These are phyloP conservation scores for Calonectria fujianensis DNA, from an alignment of 2,329 filamentous ascomycete species.

Conservation along the genomic window DNA sequence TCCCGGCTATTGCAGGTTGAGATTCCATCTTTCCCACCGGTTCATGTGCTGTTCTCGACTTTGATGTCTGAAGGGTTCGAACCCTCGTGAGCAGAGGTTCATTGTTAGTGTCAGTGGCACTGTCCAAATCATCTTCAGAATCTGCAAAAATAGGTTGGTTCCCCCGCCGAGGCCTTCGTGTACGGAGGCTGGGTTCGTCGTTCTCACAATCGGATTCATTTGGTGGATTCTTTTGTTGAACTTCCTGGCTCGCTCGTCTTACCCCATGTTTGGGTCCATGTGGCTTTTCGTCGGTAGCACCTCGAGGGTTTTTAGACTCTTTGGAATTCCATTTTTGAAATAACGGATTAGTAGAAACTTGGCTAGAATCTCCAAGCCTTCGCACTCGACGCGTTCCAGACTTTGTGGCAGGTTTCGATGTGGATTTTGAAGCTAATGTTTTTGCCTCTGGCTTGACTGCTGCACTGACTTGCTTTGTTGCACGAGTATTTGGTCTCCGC, in stretches of 20 bases:
- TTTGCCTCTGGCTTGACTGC: slow-evolving; percentile 40
- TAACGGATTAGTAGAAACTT: slow-evolving; percentile 55
- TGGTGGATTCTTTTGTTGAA: slow-evolving; percentile 14
- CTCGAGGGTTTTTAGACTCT: slow-evolving; percentile 41
- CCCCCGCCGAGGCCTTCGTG: slow-evolving; percentile 37
- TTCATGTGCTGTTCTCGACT: not conserved
- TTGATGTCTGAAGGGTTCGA: slow-evolving; percentile 45
- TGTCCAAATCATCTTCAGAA: slow-evolving; percentile 46
- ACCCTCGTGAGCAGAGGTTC: slow-evolving; percentile 49
- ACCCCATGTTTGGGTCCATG: slow-evolving; percentile 20
- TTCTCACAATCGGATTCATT: slow-evolving; percentile 37
- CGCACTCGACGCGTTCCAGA: slow-evolving; percentile 57
- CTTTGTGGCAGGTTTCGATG: slow-evolving; percentile 51
- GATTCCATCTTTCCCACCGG: not conserved
- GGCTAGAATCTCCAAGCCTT: slow-evolving; percentile 53
- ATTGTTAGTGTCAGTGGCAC: slow-evolving; percentile 38
- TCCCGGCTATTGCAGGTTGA: slow-evolving; percentile 15
- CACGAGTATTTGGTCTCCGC: slow-evolving; percentile 41
- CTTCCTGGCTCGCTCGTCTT: slow-evolving; percentile 30
- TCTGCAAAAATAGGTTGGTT: slow-evolving; percentile 44
- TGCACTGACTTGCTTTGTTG: slow-evolving; percentile 42
- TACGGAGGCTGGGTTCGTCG: slow-evolving; percentile 34
- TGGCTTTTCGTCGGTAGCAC: slow-evolving; percentile 13
- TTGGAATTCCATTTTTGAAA: slow-evolving; percentile 58
- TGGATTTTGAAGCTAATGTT: slow-evolving; percentile 51